Percentiles rank a stretch among this genome's conserved stretches.
Evolutionary conservation across 192 early-diverging fungal genomes (phyloP).

Genomic region (Oehlia diaphana): DNA sequence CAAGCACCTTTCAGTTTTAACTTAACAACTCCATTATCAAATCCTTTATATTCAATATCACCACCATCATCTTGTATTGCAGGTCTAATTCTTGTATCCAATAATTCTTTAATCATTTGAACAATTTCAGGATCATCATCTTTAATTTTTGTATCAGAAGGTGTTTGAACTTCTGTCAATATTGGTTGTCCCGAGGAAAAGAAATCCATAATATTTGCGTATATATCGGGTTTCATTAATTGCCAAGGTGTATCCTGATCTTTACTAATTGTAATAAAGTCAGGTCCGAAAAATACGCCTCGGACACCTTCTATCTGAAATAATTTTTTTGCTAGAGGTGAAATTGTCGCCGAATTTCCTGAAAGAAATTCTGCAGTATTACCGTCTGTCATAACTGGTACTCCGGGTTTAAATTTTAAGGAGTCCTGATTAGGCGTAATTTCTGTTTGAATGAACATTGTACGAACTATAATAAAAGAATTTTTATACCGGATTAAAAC

Average conservation of each 20-base stretch:
- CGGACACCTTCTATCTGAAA: constrained; percentile 93
- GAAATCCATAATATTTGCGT: constrained; percentile 92
- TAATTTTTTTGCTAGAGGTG: constrained; percentile 88
- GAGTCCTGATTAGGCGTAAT: constrained; percentile 93
- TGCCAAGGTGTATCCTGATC: constrained; percentile 90
- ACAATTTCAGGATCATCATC: constrained; percentile 90
- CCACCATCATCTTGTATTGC: constrained; percentile 99
- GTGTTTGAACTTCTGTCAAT: constrained; percentile 54
- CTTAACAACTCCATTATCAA: constrained; percentile 86
- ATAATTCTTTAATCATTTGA: constrained; percentile 97
- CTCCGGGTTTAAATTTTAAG: constrained; percentile 96
- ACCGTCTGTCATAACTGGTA: constrained; percentile 64
- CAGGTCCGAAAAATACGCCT: constrained; percentile 87
- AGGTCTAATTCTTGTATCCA: constrained; percentile 93
- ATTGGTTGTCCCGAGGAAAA: constrained; percentile 87
- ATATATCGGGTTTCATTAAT: constrained; percentile 97
- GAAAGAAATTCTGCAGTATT: constrained; percentile 86
- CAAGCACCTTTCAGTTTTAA: constrained; percentile 95
- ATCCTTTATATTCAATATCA: constrained; percentile 94
- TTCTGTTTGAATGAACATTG: constrained; percentile 90
- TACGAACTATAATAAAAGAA: constrained; percentile 44
- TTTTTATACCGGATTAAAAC: too few relatives aligned
- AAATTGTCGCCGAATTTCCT: constrained; percentile 69
- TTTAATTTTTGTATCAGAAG: constrained; percentile 64
- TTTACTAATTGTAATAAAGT: constrained; percentile 96